phyloP scores from a whole-genome alignment of 2,329 filamentous ascomycete species.

The Aureobasidium sp. region DNA sequence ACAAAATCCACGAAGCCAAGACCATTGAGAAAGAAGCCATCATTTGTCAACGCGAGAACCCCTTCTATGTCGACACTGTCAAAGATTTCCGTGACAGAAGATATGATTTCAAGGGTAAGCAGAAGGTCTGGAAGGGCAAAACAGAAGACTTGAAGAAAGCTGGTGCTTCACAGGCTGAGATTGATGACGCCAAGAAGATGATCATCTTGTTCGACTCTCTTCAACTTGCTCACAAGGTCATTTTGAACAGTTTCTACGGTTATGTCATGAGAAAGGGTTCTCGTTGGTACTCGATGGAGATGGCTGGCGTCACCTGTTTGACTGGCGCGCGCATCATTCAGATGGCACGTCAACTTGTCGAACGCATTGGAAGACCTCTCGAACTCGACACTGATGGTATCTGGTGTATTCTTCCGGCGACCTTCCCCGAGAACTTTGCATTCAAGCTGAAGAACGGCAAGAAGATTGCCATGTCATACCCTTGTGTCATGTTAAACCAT shows the following conservation, averaged over 20 bases:
- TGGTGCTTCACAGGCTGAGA: constrained; percentile 64
- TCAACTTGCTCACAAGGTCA: constrained; percentile 96
- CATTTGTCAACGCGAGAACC: constrained; percentile 96
- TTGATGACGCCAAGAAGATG: constrained; percentile 98
- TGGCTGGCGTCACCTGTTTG: constrained; percentile 96
- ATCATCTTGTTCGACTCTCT: constrained; percentile 91
- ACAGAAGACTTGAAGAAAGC: constrained; percentile 76
- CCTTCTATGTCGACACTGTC: constrained; percentile 96
- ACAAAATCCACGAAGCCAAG: constrained; percentile 94
- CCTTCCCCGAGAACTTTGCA: constrained; percentile 90
- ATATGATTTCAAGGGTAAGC: constrained; percentile 97
- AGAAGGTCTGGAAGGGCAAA: constrained; percentile 98
- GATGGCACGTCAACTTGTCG: constrained; percentile 85
- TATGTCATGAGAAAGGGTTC: constrained; percentile 99
- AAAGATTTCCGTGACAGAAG: constrained; percentile 92
- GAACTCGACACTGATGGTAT: constrained; percentile 98
- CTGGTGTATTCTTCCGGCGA: constrained; percentile 96
- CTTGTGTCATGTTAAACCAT: constrained; percentile 98
- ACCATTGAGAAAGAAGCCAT: constrained; percentile 93
- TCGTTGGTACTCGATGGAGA: constrained; percentile 98
- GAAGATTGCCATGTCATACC: constrained; percentile 93
- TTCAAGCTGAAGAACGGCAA: constrained; percentile 95
- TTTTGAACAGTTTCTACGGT: constrained; percentile 97
- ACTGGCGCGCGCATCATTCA: constrained; percentile 97
- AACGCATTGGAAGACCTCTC: constrained; percentile 82